Evolutionary conservation across 768 basidiomycete genomes (phyloP).

Genomic region (Crucibulum laeve): DNA sequence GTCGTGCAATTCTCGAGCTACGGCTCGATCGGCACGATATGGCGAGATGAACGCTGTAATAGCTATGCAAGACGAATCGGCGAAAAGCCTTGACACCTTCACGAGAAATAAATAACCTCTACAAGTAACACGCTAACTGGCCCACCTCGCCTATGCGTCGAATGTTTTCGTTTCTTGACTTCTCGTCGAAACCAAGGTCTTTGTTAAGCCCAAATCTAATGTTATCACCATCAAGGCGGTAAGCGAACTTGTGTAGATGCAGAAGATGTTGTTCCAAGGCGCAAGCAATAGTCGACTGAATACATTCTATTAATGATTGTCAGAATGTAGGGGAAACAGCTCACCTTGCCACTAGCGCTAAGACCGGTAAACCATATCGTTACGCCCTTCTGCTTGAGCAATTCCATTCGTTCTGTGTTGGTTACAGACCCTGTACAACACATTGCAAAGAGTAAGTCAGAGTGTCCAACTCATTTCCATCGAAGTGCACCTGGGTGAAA

Average conservation of each 20-base stretch:
- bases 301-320: background rate
- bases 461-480: background rate
- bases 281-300: constrained; percentile 92
- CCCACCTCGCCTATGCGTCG: constrained; percentile 92
- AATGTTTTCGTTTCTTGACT: constrained; percentile 92
- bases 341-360: constrained; percentile 90
- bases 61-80: constrained; percentile 79
- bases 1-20: constrained; percentile 81
- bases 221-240: constrained; percentile 95
- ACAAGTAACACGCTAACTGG: background rate
- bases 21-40: constrained; percentile 81
- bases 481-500: constrained; percentile 57
- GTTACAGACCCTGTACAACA: constrained; percentile 65
- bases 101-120: background rate
- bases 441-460: background rate
- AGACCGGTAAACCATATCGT: constrained; percentile 98
- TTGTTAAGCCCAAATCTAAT: constrained; percentile 95
- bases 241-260: constrained; percentile 79
- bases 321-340: constrained; percentile 7
- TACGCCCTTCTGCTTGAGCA: constrained; percentile 78
- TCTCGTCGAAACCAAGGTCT: constrained; percentile 91
- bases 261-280: constrained; percentile 95
- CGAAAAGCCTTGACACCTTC: constrained; percentile 94
- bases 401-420: constrained; percentile 55
- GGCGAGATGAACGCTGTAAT: constrained; percentile 99